Conservation (phyloP, 83 land plant species). For the Isoetes engelmannii region DNA sequence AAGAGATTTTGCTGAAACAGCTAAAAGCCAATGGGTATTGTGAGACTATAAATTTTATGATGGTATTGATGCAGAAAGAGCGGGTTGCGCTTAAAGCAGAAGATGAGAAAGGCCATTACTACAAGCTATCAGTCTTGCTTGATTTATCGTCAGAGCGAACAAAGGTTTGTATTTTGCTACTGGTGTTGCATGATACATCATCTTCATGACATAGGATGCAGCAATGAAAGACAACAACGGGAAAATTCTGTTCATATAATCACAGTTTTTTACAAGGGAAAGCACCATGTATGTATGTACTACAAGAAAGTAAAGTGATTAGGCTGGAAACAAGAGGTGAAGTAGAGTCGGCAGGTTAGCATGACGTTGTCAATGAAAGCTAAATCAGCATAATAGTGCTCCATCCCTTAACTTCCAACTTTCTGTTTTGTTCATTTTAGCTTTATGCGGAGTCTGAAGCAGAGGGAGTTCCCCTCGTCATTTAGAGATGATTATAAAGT, state of each 20-base stretch:
- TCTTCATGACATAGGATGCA: neutral
- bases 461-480: too few species aligned
- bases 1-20: conserved; percentile 6
- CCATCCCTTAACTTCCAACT: too few species aligned
- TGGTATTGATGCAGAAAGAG: conserved; percentile 45
- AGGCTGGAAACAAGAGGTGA: too few species aligned
- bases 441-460: too few species aligned
- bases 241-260: neutral
- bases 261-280: neutral
- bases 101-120: conserved; percentile 60
- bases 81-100: conserved; percentile 66
- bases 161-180: conserved; percentile 46
- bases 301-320: too few species aligned
- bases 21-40: neutral
- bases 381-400: too few species aligned
- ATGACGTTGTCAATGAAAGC: too few species aligned
- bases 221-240: neutral
- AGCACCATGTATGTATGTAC: too few species aligned
- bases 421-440: too few species aligned
- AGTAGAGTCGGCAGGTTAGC: too few species aligned
- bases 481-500: too few species aligned
- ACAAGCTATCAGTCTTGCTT: conserved; percentile 64
- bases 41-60: neutral
- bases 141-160: conserved; percentile 90
- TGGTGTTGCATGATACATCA: neutral